These are phyloP conservation scores for Aspergillus phoenicis DNA, from an alignment of 2,329 filamentous ascomycete species.

Conservation along the genomic window DNA sequence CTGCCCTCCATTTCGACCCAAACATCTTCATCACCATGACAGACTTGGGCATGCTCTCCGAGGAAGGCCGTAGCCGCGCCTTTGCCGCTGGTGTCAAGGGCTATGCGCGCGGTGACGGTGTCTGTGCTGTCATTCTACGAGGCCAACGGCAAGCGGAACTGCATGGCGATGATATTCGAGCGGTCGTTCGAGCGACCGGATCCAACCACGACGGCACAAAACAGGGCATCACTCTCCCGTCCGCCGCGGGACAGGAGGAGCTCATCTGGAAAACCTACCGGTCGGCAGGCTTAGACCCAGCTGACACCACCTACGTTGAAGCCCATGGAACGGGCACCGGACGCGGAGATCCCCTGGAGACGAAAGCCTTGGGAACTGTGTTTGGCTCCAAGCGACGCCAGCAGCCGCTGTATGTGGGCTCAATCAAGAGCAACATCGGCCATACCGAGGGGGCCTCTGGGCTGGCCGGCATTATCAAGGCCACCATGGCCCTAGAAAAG, in stretches of 20 bases:
- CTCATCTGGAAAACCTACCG: slow-evolving; percentile 9
- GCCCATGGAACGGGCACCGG: slow-evolving; percentile 45
- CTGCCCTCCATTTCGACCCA: slow-evolving; percentile 36
- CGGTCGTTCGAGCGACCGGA: slow-evolving; percentile 28
- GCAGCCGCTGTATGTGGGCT: slow-evolving; percentile 24
- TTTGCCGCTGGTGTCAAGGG: slow-evolving; percentile 32
- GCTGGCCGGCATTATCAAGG: slow-evolving; percentile 30
- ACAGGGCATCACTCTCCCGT: slow-evolving; percentile 9
- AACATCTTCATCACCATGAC: slow-evolving; percentile 28
- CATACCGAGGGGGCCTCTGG: slow-evolving; percentile 32
- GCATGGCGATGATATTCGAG: slow-evolving; percentile 33
- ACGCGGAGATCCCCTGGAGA: slow-evolving; percentile 32
- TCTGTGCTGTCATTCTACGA: slow-evolving; percentile 34
- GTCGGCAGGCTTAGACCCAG: slow-evolving; percentile 34
- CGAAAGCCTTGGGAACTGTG: slow-evolving; percentile 24
- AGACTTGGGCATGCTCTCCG: slow-evolving; percentile 37
- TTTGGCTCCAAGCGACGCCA: slow-evolving; percentile 17
- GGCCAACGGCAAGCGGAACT: slow-evolving; percentile 26
- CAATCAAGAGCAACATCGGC: slow-evolving; percentile 33
- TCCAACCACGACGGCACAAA: slow-evolving; percentile 27
- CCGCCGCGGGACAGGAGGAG: slow-evolving; percentile 1
- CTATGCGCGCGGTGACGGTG: slow-evolving; percentile 35
- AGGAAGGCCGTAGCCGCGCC: slow-evolving; percentile 27
- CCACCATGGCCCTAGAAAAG: slow-evolving; percentile 31
- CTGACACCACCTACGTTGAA: slow-evolving; percentile 39